Conservation (phyloP, 225 moss, liverwort and hornwort genomes). For the Marchantia polymorpha region DNA sequence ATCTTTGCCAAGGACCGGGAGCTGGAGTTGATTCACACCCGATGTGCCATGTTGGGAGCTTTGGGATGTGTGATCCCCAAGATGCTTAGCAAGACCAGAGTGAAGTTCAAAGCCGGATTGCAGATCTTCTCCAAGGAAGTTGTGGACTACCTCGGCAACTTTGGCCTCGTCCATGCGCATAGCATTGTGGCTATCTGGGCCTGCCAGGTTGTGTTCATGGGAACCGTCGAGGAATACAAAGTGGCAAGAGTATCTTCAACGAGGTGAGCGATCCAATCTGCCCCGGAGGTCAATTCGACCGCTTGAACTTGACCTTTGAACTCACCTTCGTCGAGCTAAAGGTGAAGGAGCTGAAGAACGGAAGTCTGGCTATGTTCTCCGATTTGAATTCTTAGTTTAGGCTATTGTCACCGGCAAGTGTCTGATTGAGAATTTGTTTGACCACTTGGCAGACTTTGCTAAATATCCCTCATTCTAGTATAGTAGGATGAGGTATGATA, state of each 20-base stretch:
- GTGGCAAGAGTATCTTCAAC: conserved; percentile 28
- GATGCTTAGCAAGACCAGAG: conserved; percentile 48
- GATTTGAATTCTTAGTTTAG: no score
- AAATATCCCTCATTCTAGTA: no score
- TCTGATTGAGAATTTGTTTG: conserved; percentile 34
- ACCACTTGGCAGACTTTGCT: conserved; percentile 45
- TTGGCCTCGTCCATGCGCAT: conserved; percentile 25
- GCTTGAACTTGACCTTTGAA: conserved; percentile 41
- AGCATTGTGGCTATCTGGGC: conserved; percentile 20
- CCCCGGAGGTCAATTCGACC: conserved; percentile 40
- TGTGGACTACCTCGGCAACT: conserved; percentile 47
- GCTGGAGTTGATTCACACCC: conserved; percentile 50
- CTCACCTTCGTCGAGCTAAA: conserved; percentile 48
- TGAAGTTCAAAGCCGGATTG: conserved; percentile 60
- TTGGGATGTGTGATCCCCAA: conserved; percentile 33
- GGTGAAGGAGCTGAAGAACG: no score
- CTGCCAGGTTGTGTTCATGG: conserved; percentile 16
- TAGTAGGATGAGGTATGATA: no score
- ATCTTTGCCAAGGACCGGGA: conserved; percentile 49
- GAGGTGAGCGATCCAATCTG: conserved; percentile 37
- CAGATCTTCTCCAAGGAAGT: conserved; percentile 48
- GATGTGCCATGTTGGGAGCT: conserved; percentile 62
- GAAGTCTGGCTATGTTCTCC: no score
- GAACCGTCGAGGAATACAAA: conserved; percentile 21
- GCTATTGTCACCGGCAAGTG: conserved; percentile 44